Percentiles rank a stretch among this genome's conserved stretches.
Conservation (phyloP, 371 early-diverging fungal species). For the Mucor racemosus region DNA sequence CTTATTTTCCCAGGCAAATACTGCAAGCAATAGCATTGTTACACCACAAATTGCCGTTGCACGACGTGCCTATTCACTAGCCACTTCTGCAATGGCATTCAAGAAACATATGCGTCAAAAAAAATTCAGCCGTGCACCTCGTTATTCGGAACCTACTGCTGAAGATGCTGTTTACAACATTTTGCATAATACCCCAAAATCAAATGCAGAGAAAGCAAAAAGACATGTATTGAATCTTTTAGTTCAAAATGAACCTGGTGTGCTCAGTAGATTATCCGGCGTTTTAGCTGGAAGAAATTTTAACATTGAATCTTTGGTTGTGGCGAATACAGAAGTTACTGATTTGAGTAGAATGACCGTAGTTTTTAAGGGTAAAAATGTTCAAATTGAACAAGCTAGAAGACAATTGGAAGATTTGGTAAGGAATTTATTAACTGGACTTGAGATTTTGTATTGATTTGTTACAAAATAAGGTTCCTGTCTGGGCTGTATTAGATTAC, state of each 20-base stretch:
- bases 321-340: slow-evolving; percentile 92
- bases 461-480: slow-evolving; percentile 68
- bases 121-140: slow-evolving; percentile 55
- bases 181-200: slow-evolving; percentile 85
- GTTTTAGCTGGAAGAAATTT: slow-evolving; percentile 95
- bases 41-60: background rate
- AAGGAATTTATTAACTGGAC: slow-evolving; percentile 17
- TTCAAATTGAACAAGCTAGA: slow-evolving; percentile 89
- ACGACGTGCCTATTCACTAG: slow-evolving; percentile 15
- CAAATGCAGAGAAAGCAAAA: slow-evolving; percentile 54
- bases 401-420: slow-evolving; percentile 93
- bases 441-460: background rate
- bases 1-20: background rate
- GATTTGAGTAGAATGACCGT: slow-evolving; percentile 96
- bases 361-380: slow-evolving; percentile 86
- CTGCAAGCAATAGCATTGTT: background rate
- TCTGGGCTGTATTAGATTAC: slow-evolving; percentile 97
- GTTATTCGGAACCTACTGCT: slow-evolving; percentile 56
- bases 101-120: slow-evolving; percentile 61
- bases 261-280: slow-evolving; percentile 89
- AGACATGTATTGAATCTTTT: slow-evolving; percentile 93
- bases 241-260: slow-evolving; percentile 96
- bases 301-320: slow-evolving; percentile 96
- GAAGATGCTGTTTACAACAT: slow-evolving; percentile 92
- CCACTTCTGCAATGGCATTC: slow-evolving; percentile 64